phyloP scores from a whole-genome alignment of 768 basidiomycete species.

The Boletus fagicola region DNA sequence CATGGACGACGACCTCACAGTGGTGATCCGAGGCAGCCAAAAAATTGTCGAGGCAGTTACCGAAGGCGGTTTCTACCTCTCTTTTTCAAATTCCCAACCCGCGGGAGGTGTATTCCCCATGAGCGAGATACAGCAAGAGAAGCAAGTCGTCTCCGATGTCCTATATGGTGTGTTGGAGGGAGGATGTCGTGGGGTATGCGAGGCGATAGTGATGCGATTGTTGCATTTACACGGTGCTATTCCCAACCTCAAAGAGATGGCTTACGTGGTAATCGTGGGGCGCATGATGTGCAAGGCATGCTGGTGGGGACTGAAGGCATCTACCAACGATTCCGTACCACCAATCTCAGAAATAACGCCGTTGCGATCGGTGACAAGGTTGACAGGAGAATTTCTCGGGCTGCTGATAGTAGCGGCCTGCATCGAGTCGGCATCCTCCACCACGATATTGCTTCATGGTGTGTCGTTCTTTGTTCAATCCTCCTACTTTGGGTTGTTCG shows the following conservation, averaged over 20 bases:
- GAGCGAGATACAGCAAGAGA: constrained; percentile 8
- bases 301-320: constrained; percentile 15
- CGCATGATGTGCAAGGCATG: constrained; percentile 6
- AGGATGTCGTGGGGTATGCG: constrained; percentile 15
- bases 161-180: constrained; percentile 14
- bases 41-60: constrained; percentile 17
- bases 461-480: constrained; percentile 13
- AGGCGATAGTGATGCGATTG: constrained; percentile 15
- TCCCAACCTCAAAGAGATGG: constrained; percentile 6
- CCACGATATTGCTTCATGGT: constrained; percentile 7
- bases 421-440: constrained; percentile 2
- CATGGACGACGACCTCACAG: constrained; percentile 16
- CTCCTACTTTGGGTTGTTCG: constrained; percentile 18
- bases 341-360: not conserved
- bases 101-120: not conserved
- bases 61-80: constrained; percentile 22
- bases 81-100: not conserved
- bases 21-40: constrained; percentile 18
- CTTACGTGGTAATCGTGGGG: constrained; percentile 6
- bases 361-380: constrained; percentile 10
- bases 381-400: constrained; percentile 13
- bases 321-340: not conserved
- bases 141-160: constrained; percentile 4
- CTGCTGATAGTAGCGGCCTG: constrained; percentile 4
- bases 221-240: constrained; percentile 7